Evolutionary conservation across 2,329 filamentous ascomycete genomes (phyloP).

Genomic region (Penicillium sp.): DNA sequence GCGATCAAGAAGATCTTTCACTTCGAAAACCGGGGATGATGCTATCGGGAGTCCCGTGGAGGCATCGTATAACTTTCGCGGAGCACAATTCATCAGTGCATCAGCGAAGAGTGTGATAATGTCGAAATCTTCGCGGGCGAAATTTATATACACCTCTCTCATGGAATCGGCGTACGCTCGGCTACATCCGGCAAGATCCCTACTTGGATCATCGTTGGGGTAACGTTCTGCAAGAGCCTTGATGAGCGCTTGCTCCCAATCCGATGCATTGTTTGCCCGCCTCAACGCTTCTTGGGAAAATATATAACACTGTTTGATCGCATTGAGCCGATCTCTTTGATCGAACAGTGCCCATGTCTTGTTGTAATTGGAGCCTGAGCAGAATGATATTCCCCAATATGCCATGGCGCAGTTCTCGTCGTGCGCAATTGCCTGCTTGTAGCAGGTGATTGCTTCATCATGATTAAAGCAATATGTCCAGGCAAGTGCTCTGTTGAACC

Average conservation of each 20-base stretch:
- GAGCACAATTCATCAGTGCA: conserved; percentile 63
- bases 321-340: conserved; percentile 13
- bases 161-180: conserved; percentile 17
- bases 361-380: conserved; percentile 23
- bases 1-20: conserved; percentile 57
- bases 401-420: conserved; percentile 35
- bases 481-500: conserved; percentile 33
- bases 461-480: conserved; percentile 40
- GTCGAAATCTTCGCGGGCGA: conserved; percentile 53
- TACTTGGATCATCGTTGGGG: conserved; percentile 16
- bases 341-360: conserved; percentile 23
- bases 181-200: conserved; percentile 14
- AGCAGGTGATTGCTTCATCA: conserved; percentile 35
- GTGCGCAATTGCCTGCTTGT: conserved; percentile 27
- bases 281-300: conserved; percentile 16
- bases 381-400: conserved; percentile 27
- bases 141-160: conserved; percentile 9
- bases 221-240: conserved; percentile 19
- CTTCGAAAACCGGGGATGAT: conserved; percentile 56
- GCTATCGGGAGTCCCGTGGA: conserved; percentile 36
- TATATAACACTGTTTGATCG: conserved; percentile 14
- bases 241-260: conserved; percentile 25
- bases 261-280: conserved; percentile 11
- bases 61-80: conserved; percentile 63
- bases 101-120: conserved; percentile 62